Conservation (phyloP, 2,329 filamentous ascomycete genomes). For the Dothideomycetes sp. region DNA sequence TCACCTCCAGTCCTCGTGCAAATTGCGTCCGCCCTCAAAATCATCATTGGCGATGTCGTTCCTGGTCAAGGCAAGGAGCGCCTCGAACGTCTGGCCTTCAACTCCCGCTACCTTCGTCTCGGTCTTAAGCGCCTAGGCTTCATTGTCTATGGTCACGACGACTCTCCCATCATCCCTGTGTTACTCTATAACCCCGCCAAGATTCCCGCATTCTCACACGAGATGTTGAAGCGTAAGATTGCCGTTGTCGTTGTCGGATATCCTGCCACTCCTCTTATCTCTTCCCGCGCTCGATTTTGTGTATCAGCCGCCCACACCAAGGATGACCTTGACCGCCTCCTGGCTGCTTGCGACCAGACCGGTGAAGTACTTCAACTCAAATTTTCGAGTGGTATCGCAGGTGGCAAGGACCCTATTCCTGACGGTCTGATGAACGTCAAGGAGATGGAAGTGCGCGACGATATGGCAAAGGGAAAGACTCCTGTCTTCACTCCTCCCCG, state of each 20-base stretch:
- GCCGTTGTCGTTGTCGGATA: slow-evolving; percentile 96
- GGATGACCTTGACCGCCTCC: slow-evolving; percentile 84
- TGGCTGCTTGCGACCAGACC: slow-evolving; percentile 84
- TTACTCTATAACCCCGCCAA: slow-evolving; percentile 97
- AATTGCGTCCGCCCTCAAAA: slow-evolving; percentile 73
- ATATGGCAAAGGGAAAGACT: slow-evolving; percentile 37
- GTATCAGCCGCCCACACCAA: slow-evolving; percentile 95
- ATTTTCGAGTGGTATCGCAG: slow-evolving; percentile 91
- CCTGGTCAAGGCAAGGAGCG: slow-evolving; percentile 93
- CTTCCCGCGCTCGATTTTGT: slow-evolving; percentile 89
- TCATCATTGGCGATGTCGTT: slow-evolving; percentile 78
- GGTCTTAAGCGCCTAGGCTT: slow-evolving; percentile 93
- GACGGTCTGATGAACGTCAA: slow-evolving; percentile 61
- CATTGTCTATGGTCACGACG: slow-evolving; percentile 95
- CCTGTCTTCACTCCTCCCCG: slow-evolving; percentile 53
- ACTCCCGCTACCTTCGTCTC: slow-evolving; percentile 94
- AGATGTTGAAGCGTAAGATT: slow-evolving; percentile 97
- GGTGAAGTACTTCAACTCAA: slow-evolving; percentile 89
- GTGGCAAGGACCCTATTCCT: slow-evolving; percentile 67
- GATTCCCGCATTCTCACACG: slow-evolving; percentile 95
- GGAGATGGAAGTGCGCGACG: slow-evolving; percentile 52
- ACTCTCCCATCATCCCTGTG: slow-evolving; percentile 91
- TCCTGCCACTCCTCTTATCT: slow-evolving; percentile 89
- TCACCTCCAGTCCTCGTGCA: slow-evolving; percentile 82
- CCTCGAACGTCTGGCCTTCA: slow-evolving; percentile 91